phyloP scores from a whole-genome alignment of 2,329 filamentous ascomycete species.

The Claviceps digitariae region DNA sequence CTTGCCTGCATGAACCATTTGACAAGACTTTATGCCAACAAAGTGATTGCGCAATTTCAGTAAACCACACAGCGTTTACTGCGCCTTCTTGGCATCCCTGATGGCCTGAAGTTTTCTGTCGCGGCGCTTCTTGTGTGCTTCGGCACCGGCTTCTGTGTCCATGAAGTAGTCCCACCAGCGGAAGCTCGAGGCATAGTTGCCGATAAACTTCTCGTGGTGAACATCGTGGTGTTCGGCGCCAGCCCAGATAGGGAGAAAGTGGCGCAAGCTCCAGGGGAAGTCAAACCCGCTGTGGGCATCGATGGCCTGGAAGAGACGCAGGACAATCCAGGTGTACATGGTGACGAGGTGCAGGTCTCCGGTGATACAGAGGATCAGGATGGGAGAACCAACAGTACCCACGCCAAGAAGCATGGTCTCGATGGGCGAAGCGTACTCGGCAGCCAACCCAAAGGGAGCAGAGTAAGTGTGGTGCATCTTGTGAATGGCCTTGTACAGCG shows the following conservation, averaged over 20 bases:
- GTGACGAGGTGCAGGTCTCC: constrained; percentile 86
- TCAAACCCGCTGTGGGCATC: constrained; percentile 97
- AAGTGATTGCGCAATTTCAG: not conserved
- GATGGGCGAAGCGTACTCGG: constrained; percentile 94
- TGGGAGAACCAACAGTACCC: constrained; percentile 69
- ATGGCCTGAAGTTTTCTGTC: constrained; percentile 59
- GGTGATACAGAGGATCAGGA: constrained; percentile 72
- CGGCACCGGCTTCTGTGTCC: constrained; percentile 84
- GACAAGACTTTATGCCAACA: not conserved
- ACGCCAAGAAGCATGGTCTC: constrained; percentile 91
- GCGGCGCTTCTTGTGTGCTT: constrained; percentile 70
- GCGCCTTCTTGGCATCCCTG: constrained; percentile 47
- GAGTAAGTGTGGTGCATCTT: constrained; percentile 99
- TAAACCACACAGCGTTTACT: constrained; percentile 29
- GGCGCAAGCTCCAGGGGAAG: constrained; percentile 92
- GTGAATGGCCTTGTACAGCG: constrained; percentile 92
- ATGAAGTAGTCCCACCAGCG: constrained; percentile 96
- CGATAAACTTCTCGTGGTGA: constrained; percentile 97
- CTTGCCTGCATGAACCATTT: not conserved
- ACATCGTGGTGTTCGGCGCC: constrained; percentile 93
- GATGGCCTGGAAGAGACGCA: constrained; percentile 92
- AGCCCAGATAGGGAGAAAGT: constrained; percentile 96
- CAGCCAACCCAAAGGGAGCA: constrained; percentile 88
- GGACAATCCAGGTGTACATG: constrained; percentile 93
- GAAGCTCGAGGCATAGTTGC: constrained; percentile 96